These are phyloP conservation scores for Russula olivacea DNA, from an alignment of 768 basidiomycete species.

Conservation along the genomic window DNA sequence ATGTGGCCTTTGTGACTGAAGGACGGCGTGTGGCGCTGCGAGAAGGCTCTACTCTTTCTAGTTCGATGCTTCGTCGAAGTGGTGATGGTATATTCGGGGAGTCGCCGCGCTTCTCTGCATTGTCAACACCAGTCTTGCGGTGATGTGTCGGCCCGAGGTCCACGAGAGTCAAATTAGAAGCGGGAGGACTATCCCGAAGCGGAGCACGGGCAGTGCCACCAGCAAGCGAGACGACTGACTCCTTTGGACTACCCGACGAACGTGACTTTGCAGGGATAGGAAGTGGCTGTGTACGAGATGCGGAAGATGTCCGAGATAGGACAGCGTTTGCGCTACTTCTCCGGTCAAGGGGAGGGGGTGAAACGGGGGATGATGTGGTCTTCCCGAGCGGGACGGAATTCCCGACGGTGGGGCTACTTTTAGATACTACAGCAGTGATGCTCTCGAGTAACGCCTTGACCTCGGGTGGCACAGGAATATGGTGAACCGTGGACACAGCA, in stretches of 20 bases:
- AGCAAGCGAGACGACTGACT: conserved; percentile 36
- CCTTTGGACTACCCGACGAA: conserved; percentile 50
- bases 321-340: conserved; percentile 25
- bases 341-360: conserved; percentile 27
- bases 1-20: conserved; percentile 38
- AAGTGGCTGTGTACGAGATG: conserved; percentile 25
- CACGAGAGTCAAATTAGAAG: conserved; percentile 42
- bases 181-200: conserved; percentile 38
- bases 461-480: conserved; percentile 64
- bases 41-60: conserved; percentile 44
- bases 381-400: conserved; percentile 17
- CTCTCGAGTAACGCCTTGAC: conserved; percentile 63
- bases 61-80: conserved; percentile 51
- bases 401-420: conserved; percentile 28
- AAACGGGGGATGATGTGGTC: conserved; percentile 20
- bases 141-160: conserved; percentile 43
- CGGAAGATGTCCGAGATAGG: conserved; percentile 24
- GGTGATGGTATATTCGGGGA: conserved; percentile 57
- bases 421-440: conserved; percentile 32
- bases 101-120: conserved; percentile 46
- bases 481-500: conserved; percentile 69
- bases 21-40: conserved; percentile 46
- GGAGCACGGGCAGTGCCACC: conserved; percentile 40
- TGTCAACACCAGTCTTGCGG: conserved; percentile 41
- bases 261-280: conserved; percentile 44